Evolutionary conservation across 805 yeast species (phyloP), one percentile per base, ranked within the genome.

Genomic region (Metschnikowia noctiluminum): DNA sequence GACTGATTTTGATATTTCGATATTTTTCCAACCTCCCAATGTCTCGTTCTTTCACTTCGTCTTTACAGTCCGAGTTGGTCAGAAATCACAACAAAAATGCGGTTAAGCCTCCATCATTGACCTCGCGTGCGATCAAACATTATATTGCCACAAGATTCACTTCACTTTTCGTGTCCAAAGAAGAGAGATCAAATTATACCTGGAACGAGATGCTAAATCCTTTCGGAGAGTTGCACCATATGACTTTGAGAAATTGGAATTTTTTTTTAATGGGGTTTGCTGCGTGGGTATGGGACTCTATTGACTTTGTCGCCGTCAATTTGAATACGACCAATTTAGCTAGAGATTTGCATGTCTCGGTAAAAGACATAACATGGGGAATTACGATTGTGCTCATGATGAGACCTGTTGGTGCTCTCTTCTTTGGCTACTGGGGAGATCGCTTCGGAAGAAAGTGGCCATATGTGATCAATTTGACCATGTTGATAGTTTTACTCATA

Each of bases 251-350:
- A 26, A 51, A 83, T 57, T 82, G 87, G 87, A 40, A 45, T 37
- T 78, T 73, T 64, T 79, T 81, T 58, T 35, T 65, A 16, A 64
- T 78, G 39, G 87, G 84, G 0, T 79, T 80, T 54, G 59, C 68
- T 45, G 81, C 79, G 26, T 82, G 87, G 87, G 71, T 83, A 3
- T 78, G 82, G 78, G 87, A 82, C 65, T 82, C 87, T 3, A 73
- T 81, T 59, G 87, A 82, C 63, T 83, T 77, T 60, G 82, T 83
- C 54, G 71, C 79, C 13, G 80, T 80, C 11, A 77, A 84, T 7
- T 63, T 81, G 31, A 79, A 80, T 58, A 79, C 76, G 11, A 38
- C 75, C 0, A 64, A 59, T 14, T 66, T 82, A 48, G 84, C 87
- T n/a, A 44, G 58, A 7, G 68, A 68, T 46, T 71, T 82, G 38